Evolutionary conservation across 108 stramenopile genomes (phyloP).

Genomic region (Nannochloropsis salina): DNA sequence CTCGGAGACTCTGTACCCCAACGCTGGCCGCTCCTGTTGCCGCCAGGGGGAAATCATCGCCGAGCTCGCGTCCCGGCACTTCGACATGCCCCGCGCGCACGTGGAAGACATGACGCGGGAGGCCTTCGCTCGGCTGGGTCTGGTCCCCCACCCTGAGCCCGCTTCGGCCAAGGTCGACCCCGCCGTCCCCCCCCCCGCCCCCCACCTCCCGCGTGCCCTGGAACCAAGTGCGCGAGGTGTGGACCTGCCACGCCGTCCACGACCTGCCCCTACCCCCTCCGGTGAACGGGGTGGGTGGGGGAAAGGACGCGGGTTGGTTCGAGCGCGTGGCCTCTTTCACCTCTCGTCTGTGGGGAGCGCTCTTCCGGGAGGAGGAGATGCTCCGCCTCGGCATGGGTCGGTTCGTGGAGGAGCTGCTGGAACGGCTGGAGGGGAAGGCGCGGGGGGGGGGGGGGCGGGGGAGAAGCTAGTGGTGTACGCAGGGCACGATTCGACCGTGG

Average conservation of each 20-base stretch:
- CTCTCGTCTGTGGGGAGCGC: slow-evolving; percentile 38
- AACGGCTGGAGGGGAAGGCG: slow-evolving; percentile 27
- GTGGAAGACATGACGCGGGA: slow-evolving; percentile 18
- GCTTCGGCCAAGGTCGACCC: neutral
- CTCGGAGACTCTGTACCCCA: neutral
- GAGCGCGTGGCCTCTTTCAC: slow-evolving; percentile 25
- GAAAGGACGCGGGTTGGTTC: neutral
- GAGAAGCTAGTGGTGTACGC: slow-evolving; percentile 24
- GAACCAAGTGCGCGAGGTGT: slow-evolving; percentile 33
- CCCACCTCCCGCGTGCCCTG: slow-evolving; percentile 22
- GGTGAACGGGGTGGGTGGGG: slow-evolving; percentile 20
- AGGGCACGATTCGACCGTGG: slow-evolving; percentile 41
- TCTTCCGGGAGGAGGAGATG: slow-evolving; percentile 36
- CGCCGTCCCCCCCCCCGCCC: neutral
- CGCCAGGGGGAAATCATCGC: slow-evolving; percentile 25
- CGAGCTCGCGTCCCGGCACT: neutral
- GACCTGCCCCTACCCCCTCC: slow-evolving; percentile 24
- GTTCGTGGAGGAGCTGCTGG: slow-evolving; percentile 33
- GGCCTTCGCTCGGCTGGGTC: neutral
- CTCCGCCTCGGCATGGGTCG: slow-evolving; percentile 24
- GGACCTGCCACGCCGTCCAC: slow-evolving; percentile 37
- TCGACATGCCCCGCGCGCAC: neutral
- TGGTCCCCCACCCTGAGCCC: neutral
- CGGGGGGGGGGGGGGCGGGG: slow-evolving; percentile 18
- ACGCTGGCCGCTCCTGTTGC: slow-evolving; percentile 17